Base-by-base conservation (phyloP, 225 moss, liverwort and hornwort species). In the Lunularia cruciata region DNA sequence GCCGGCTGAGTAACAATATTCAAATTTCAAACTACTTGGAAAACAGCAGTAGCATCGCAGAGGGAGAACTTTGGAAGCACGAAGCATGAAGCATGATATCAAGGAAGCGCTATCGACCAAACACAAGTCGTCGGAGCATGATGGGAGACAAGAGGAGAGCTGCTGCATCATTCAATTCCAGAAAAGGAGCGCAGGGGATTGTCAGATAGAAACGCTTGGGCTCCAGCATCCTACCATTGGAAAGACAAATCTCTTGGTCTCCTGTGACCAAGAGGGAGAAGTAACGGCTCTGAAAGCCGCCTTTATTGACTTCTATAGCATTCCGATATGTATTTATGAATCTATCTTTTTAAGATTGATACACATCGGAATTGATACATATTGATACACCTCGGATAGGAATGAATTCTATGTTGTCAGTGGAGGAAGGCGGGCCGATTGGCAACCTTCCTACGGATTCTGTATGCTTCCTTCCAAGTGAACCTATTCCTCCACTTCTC, bases 241-340 rank as follows among this genome's bases (percentile, higher is more conserved):
- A 98, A 98, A 82, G 96, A 93, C 36, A 98, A 98, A 77, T 98
- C 96, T 65, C 87, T 98, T 51, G 96, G 96, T 32, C 90, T 98
- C 55, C 86, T 98, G 8, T 98, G 96, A n/a, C n/a, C n/a, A n/a
- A n/a, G n/a, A n/a, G n/a, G 47, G 90, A 91, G 78, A 98, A 98
- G 96, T 98, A 83, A 84, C 90, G 78, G 26, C 66, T 68, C 58
- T 46, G 47, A 12, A 13, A 3, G 16, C 27, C 58, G n/a, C n/a
- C n/a, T n/a, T n/a, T n/a, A n/a, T n/a, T n/a, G n/a, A n/a, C n/a
- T n/a, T n/a, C n/a, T n/a, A n/a, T n/a, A n/a, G n/a, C n/a, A n/a
- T n/a, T n/a, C n/a, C n/a, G n/a, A n/a, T n/a, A n/a, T n/a, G n/a
- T n/a, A n/a, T n/a, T n/a, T n/a, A n/a, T n/a, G n/a, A n/a, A n/a